Percentiles rank a stretch among this genome's conserved stretches.
Conservation (phyloP, 2,329 filamentous ascomycete species). For the Xylaria sp. region DNA sequence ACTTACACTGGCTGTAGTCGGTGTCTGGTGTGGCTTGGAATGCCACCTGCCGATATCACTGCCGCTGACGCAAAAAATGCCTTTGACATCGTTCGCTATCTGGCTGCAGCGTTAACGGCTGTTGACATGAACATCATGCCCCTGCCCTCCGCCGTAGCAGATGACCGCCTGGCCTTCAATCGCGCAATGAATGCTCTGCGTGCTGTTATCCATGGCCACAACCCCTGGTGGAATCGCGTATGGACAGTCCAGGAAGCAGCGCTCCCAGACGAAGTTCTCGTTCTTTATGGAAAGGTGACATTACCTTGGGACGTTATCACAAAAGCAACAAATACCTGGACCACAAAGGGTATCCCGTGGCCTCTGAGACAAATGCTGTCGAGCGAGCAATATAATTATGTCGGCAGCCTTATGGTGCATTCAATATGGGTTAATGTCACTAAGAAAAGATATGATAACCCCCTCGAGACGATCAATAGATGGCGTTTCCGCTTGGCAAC, state of each 20-base stretch:
- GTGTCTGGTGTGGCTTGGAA: conserved; percentile 14
- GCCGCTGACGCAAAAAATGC: neutral
- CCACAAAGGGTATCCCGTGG: neutral
- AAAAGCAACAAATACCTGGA: neutral
- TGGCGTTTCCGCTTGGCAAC: conserved; percentile 12
- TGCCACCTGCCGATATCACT: neutral
- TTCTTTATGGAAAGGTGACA: too few relatives aligned
- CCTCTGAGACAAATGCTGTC: too few relatives aligned
- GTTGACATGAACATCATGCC: neutral
- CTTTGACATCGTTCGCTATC: neutral
- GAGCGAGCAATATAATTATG: too few relatives aligned
- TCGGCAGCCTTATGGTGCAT: neutral
- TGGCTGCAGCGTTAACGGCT: neutral
- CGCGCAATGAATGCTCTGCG: too few relatives aligned
- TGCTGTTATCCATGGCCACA: neutral
- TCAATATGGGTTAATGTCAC: neutral
- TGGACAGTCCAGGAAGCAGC: neutral
- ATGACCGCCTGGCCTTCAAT: too few relatives aligned
- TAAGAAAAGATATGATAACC: conserved; percentile 5
- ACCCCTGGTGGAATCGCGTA: neutral
- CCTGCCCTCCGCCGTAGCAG: too few relatives aligned
- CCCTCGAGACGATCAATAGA: neutral
- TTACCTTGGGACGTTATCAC: neutral
- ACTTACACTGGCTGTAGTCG: conserved; percentile 8
- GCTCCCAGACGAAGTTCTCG: neutral